Percentiles rank a stretch among this genome's conserved stretches.
These are phyloP conservation scores for Papilionanthe hybrid DNA, from an alignment of 116 monocot species.

Conservation along the genomic window DNA sequence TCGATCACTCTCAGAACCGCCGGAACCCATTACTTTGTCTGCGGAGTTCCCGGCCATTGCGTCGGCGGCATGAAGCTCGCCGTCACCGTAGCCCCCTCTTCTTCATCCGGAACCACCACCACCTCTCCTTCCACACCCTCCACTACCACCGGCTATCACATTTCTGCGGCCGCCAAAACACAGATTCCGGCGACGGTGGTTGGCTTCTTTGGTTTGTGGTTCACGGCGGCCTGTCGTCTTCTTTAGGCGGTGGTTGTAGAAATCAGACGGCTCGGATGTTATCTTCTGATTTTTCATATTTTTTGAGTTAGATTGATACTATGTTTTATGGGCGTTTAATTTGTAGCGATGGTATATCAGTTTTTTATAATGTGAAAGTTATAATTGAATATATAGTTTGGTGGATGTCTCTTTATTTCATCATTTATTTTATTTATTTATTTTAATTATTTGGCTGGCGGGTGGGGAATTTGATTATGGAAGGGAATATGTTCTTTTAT, in stretches of 20 bases:
- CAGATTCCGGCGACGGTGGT: slow-evolving; percentile 7
- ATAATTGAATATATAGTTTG: too few relatives aligned
- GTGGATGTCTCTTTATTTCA: too few relatives aligned
- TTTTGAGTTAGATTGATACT: too few relatives aligned
- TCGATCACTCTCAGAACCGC: slow-evolving; percentile 39
- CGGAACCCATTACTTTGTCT: slow-evolving; percentile 57
- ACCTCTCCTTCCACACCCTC: slow-evolving; percentile 10
- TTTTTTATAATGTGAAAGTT: too few relatives aligned
- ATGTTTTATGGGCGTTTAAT: neutral
- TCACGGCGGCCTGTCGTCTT: neutral
- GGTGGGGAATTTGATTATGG: too few relatives aligned
- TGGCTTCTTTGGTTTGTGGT: neutral
- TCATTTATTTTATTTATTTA: too few relatives aligned
- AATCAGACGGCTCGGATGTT: slow-evolving; percentile 9
- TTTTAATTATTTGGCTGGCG: too few relatives aligned
- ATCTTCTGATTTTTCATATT: too few relatives aligned
- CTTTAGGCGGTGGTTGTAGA: slow-evolving; percentile 22
- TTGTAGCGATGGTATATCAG: neutral
- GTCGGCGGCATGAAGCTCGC: slow-evolving; percentile 71
- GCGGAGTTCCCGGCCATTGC: slow-evolving; percentile 57
- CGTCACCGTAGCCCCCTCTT: slow-evolving; percentile 20
- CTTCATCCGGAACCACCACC: slow-evolving; percentile 11
- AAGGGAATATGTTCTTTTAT: too few relatives aligned
- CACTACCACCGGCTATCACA: neutral
- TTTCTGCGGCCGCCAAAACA: neutral